Conservation (phyloP, 2,329 filamentous ascomycete species). For the Hypoxylon sp. region DNA sequence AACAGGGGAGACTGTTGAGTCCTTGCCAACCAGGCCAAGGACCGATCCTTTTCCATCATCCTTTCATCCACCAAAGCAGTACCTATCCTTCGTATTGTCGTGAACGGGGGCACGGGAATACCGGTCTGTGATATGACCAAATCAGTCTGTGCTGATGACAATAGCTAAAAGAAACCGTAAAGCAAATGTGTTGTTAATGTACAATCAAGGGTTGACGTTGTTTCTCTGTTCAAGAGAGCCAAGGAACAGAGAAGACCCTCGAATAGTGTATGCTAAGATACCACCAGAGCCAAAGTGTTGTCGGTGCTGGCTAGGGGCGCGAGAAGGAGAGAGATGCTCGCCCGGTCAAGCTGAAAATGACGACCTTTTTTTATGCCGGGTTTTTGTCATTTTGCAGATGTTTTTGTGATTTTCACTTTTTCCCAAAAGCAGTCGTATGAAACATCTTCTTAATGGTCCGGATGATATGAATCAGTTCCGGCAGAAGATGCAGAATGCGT, state of each 20-base stretch:
- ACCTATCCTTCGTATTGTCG: not conserved
- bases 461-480: not conserved
- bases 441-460: not conserved
- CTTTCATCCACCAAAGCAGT: conserved; percentile 9
- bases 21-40: conserved; percentile 15
- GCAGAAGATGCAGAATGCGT: too few species aligned
- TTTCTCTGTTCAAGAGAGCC: not conserved
- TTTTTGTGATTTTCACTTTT: not conserved
- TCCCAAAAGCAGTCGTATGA: not conserved
- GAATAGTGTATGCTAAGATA: not conserved
- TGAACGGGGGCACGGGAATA: not conserved
- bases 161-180: not conserved
- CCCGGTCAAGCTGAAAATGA: conserved; percentile 30
- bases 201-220: too few species aligned
- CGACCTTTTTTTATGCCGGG: conserved; percentile 31
- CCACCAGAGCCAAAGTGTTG: conserved; percentile 13
- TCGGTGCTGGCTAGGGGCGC: conserved; percentile 25
- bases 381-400: conserved; percentile 21
- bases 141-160: not conserved
- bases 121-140: not conserved
- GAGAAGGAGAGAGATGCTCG: conserved; percentile 23
- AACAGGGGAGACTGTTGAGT: conserved; percentile 1
- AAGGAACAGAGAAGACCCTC: not conserved
- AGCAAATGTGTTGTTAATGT: not conserved
- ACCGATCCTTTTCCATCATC: conserved; percentile 5